phyloP scores from a whole-genome alignment of 2,329 filamentous ascomycete genomes.

The Aureobasidium lini region DNA sequence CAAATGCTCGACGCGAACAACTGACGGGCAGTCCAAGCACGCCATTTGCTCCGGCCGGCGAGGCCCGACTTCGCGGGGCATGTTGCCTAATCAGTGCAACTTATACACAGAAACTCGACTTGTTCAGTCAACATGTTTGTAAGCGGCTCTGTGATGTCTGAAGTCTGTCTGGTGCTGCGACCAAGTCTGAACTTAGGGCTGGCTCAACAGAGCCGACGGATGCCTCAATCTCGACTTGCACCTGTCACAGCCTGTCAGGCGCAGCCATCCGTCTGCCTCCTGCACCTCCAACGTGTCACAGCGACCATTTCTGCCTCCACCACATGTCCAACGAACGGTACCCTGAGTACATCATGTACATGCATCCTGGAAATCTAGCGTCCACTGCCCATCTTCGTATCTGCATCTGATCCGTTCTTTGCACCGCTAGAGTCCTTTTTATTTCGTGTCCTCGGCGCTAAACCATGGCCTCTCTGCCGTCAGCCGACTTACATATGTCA shows the following conservation, averaged over 20 bases:
- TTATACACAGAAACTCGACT: not conserved
- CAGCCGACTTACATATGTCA: not conserved
- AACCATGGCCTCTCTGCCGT: not conserved
- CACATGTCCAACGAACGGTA: not conserved
- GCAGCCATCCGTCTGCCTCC: not conserved
- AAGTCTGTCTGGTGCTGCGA: no score
- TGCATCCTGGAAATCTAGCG: not conserved
- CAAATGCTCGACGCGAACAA: slow-evolving; percentile 3
- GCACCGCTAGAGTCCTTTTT: no score
- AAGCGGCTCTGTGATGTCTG: not conserved
- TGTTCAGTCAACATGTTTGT: not conserved
- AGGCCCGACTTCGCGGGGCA: slow-evolving; percentile 4
- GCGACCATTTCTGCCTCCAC: not conserved
- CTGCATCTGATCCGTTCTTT: not conserved
- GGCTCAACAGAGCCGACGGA: not conserved
- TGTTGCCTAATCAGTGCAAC: not conserved
- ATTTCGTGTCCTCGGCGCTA: not conserved
- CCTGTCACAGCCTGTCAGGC: slow-evolving; percentile 6
- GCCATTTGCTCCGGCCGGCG: not conserved
- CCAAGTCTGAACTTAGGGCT: not conserved
- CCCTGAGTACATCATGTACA: not conserved
- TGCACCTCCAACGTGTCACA: not conserved
- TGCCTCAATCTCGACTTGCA: not conserved
- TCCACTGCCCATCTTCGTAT: not conserved
- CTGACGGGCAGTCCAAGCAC: not conserved